Evolutionary conservation across 2,329 filamentous ascomycete species (phyloP), one percentile per base, ranked within the genome.

Genomic region (Penicillium sp.): DNA sequence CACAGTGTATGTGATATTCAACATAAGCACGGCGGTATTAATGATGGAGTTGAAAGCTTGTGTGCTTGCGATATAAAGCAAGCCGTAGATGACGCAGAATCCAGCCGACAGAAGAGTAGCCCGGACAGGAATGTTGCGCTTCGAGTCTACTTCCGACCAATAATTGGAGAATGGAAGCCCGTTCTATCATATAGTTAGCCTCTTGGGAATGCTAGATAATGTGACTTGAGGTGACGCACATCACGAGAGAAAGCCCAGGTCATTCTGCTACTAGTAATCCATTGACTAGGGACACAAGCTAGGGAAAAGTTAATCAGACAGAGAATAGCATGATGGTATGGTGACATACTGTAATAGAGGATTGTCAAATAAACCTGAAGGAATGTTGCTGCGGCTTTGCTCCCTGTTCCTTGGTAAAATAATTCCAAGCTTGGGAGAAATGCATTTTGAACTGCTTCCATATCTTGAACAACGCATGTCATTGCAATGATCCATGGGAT

Each of bases 31-130:
- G 5, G 70, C 65, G 1, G 66, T 60, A 7, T 54, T 70, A 39
- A 73, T 63, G 37, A 73, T 71, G 0, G 70, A 71, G 49, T 71
- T 73, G 55, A 72, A 74, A 1, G 71, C 71, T 2, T 58, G 55
- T 0, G 63, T 70, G 23, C 55, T 63, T 0, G 65, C 68, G 18
- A 74, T 55, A 33, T 74, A 73, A 5, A 74, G 48, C 1, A 73
- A 50, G 4, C 71, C 71, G 29, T 72, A 74, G 4, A 72, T 24
- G 2, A 47, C 10, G 18, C 24, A 29, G 11, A 45, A 45, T 11
- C 11, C 50, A 5, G 62, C 56, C 0, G 70, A 65, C 2, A 65
- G 52, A 5, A 69, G 26, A 0, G 69, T 73, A 2, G 70, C 63
- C 1, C 65, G 60, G 8, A 71, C 52, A 5, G 71, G 71, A 26